These are phyloP conservation scores for Nemania bipapillata DNA, from an alignment of 2,329 filamentous ascomycete genomes.

Conservation along the genomic window DNA sequence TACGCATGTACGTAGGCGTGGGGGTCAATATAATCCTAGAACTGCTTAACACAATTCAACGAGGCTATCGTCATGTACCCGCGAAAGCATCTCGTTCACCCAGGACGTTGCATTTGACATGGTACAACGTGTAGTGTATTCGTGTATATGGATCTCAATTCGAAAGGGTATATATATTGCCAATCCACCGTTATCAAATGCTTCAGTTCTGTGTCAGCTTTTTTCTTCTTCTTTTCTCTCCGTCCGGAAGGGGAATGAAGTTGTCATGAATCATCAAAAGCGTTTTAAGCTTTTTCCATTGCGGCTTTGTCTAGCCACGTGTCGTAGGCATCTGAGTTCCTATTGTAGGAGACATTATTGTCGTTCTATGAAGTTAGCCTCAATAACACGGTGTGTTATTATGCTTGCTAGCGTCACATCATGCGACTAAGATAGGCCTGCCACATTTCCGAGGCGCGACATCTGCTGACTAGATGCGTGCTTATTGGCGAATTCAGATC, in stretches of 20 bases:
- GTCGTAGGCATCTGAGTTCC: background rate
- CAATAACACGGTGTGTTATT: slow-evolving; percentile 14
- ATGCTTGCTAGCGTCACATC: background rate
- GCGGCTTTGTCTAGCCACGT: slow-evolving; percentile 3
- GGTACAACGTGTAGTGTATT: background rate
- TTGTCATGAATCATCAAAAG: slow-evolving; percentile 7
- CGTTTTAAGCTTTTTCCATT: slow-evolving; percentile 7
- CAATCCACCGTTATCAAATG: slow-evolving; percentile 31
- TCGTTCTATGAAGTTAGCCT: background rate
- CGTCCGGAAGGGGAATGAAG: slow-evolving; percentile 6
- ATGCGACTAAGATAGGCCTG: background rate
- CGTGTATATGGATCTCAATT: slow-evolving; percentile 9
- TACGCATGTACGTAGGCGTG: slow-evolving; percentile 2
- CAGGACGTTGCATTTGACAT: background rate
- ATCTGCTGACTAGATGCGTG: background rate
- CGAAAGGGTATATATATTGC: slow-evolving; percentile 29
- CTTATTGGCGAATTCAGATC: background rate
- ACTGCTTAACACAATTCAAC: background rate
- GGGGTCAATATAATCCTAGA: slow-evolving; percentile 6
- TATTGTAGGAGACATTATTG: background rate
- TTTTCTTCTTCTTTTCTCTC: slow-evolving; percentile 11
- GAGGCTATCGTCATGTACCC: slow-evolving; percentile 16
- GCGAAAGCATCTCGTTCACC: background rate
- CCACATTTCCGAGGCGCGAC: background rate
- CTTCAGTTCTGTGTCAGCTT: slow-evolving; percentile 1